These are phyloP conservation scores for Diaporthe citrichinensis DNA, from an alignment of 2,329 filamentous ascomycete species.

Conservation along the genomic window DNA sequence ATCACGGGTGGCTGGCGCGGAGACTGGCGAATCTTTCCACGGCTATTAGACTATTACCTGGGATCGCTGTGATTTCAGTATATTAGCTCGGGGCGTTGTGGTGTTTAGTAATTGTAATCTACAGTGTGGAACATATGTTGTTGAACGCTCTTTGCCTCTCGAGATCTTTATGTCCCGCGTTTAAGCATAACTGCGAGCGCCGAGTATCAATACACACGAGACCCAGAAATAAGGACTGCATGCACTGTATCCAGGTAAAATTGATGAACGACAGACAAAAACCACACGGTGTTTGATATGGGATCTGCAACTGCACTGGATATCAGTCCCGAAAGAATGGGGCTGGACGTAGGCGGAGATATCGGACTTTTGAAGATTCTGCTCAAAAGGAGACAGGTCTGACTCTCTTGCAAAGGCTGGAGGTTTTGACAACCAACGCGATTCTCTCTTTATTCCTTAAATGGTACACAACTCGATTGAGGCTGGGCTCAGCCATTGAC, in stretches of 20 bases:
- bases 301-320: background rate
- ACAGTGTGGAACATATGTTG: background rate
- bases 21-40: background rate
- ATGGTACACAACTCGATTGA: background rate
- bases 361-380: background rate
- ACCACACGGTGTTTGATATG: background rate
- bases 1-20: background rate
- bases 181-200: background rate
- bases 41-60: slow-evolving; percentile 4
- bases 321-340: background rate
- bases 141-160: background rate
- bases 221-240: background rate
- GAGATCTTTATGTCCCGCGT: background rate
- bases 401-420: background rate
- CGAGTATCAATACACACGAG: background rate
- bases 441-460: no score
- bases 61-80: background rate
- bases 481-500: background rate
- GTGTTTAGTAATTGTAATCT: background rate
- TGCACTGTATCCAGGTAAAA: background rate
- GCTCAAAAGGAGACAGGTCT: background rate
- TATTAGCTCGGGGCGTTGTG: background rate
- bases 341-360: background rate
- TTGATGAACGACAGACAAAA: background rate
- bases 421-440: background rate